Conservation (phyloP, 176 grass and related monocot genomes). For the Bolboschoenus planiculmis region DNA sequence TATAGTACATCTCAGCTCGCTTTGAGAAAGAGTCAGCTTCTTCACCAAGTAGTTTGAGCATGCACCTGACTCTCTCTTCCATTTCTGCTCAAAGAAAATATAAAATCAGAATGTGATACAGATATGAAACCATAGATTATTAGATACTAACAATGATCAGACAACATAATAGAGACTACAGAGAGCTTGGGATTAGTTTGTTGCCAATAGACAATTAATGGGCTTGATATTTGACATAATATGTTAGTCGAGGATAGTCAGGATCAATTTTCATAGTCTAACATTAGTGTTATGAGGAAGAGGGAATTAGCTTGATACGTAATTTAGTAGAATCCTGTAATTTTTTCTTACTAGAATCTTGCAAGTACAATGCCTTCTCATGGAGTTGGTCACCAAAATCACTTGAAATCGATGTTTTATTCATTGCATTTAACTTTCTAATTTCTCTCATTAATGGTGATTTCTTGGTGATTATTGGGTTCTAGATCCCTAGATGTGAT, state of each 20-base stretch:
- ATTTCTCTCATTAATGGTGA: not conserved
- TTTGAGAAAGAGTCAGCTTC: slow-evolving; percentile 89
- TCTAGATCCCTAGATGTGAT: not conserved
- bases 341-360: not conserved
- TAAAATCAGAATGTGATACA: not conserved
- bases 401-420: not conserved
- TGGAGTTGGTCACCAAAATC: not conserved
- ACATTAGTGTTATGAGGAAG: too few relatives aligned
- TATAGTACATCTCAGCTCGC: slow-evolving; percentile 96
- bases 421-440: not conserved
- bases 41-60: slow-evolving; percentile 70
- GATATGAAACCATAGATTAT: not conserved
- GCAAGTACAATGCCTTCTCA: not conserved
- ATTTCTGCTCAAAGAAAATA: slow-evolving; percentile 50
- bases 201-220: not conserved
- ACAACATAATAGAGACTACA: not conserved
- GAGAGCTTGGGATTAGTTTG: not conserved
- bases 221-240: not conserved
- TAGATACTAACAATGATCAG: not conserved
- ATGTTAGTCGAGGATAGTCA: too few relatives aligned
- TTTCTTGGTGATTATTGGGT: not conserved
- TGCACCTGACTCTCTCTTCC: slow-evolving; percentile 69
- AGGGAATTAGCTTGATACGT: too few relatives aligned
- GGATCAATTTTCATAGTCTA: too few relatives aligned
- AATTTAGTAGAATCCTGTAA: not conserved